Base-by-base conservation (phyloP, 75 land plant species). In the Larix kaempferi region DNA sequence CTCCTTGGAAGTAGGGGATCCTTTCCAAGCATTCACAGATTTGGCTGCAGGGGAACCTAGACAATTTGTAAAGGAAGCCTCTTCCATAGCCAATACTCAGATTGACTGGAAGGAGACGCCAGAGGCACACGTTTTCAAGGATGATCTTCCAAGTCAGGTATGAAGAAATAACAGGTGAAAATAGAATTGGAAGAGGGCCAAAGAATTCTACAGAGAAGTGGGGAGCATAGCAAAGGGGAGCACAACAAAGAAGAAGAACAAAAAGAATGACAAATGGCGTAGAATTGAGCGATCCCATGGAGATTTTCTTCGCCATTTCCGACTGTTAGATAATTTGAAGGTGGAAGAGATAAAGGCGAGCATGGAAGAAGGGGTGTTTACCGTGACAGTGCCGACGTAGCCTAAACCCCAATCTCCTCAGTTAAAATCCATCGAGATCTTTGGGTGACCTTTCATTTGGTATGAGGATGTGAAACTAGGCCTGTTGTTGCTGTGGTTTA, bases 301-400 rank as follows among this genome's bases (percentile, higher is more conserved):
- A 16, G 58, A 79, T 54, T 86, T 86, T 58, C 17, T 44, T 10
- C 29, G 85, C 69, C 25, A 74, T 76, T 82, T 86, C 49, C 19
- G 88, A 78, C 82, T 86, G 65, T 82, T 84, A 25, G 84, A 74
- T 16, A 76, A 79, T 60, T 82, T 57, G 17, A 69, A 83, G 65
- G 25, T 80, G 54, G 88, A 86, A n/a, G 85, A 71, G 21, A 69
- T 86, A 23, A 75, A 63, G 49, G 39, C 69, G 61, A 26, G 4
- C 57, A 56, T 83, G 57, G 82, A 79, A 71, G 5, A 86, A 44
- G 88, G 88, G 6, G 82, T 83, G 73, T 77, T 86, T 14, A 77
- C 64, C 2, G 85, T 83, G 64, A 58, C 17, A 2, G 77, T 83
- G 39, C 85, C 85, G 16, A 86, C 82, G 74, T 59, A 41, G 33